phyloP scores from a whole-genome alignment of 2,329 filamentous ascomycete genomes.

The Ophiostoma perfectum region DNA sequence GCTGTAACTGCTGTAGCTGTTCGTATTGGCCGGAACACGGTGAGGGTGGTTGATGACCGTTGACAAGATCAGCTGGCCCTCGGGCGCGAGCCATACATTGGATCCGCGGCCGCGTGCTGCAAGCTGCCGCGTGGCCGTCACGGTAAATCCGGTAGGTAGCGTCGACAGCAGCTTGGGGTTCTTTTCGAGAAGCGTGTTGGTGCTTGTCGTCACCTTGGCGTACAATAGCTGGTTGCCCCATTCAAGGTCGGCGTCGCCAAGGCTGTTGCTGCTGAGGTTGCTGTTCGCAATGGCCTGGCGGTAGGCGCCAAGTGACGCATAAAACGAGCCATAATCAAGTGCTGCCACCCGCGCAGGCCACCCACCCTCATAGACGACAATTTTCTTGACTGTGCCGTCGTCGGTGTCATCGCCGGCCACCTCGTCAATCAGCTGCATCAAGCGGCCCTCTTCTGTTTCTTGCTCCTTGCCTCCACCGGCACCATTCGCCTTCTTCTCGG shows the following conservation, averaged over 20 bases:
- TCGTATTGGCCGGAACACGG: constrained; percentile 52
- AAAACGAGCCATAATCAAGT: constrained; percentile 81
- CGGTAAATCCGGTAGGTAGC: constrained; percentile 79
- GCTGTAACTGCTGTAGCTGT: background rate
- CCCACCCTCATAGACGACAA: constrained; percentile 64
- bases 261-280: constrained; percentile 33
- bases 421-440: constrained; percentile 20
- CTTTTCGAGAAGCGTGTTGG: constrained; percentile 87
- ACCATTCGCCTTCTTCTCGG: background rate
- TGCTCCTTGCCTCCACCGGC: background rate
- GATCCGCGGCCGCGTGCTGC: constrained; percentile 81
- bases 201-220: constrained; percentile 87
- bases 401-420: constrained; percentile 55
- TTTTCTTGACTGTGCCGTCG: constrained; percentile 58
- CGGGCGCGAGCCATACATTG: constrained; percentile 92
- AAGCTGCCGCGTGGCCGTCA: constrained; percentile 80
- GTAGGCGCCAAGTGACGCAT: constrained; percentile 63
- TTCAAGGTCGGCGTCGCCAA: constrained; percentile 30
- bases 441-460: constrained; percentile 15
- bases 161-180: constrained; percentile 72
- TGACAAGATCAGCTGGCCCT: constrained; percentile 81
- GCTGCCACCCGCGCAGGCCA: constrained; percentile 72
- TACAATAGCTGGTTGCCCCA: constrained; percentile 81
- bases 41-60: constrained; percentile 80
- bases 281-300: constrained; percentile 48